Base-by-base conservation (phyloP, 257 asterid species). In the Nicotiana sylvestris region DNA sequence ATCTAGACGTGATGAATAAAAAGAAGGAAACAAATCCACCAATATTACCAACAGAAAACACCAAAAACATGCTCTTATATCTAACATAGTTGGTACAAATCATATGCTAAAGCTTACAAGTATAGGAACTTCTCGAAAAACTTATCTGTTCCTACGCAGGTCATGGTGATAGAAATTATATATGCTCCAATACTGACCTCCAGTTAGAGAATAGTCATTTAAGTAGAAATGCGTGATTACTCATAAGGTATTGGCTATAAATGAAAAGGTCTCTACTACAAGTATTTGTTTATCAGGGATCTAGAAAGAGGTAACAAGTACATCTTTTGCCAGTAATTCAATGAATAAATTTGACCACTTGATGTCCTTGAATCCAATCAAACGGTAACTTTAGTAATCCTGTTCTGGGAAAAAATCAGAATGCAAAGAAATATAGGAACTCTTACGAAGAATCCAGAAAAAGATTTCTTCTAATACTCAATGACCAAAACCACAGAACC, bases 1-100 rank as follows among this genome's bases (percentile, higher is more conserved):
- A 66, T 8, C 12, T n/a, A 60, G 30, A n/a, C 2, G 30, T 60
- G 66, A 60, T 32, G 66, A 32, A 82, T 39, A 5, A 49, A 46
- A 30, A 46, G 30, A 69, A 61, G 76, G 53, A 37, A 9, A 39
- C 55, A 18, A 1, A 10, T 39, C 81, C 55, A 79, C 43, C 46
- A 69, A 27, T 76, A 43, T 43, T 82, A 81, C 76, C 82, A 66
- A 61, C 29, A 58, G 29, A 58, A 58, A 58, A 58, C 65, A 18
- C 29, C 30, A 58, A n/a, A 57, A n/a, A 58, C 21, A 56, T 56
- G 18, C 8, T 16, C 61, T 16, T 16, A 56, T 6, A 56, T 56
- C 25, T 56, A 56, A 56, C 61, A 56, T 56, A 16, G 61, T n/a
- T 57, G 18, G 10, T 57, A 57, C 62, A 57, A 56, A 57, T 57